These are phyloP conservation scores for Globisporangium parvum DNA, from an alignment of 352 stramenopile species.

Conservation along the genomic window DNA sequence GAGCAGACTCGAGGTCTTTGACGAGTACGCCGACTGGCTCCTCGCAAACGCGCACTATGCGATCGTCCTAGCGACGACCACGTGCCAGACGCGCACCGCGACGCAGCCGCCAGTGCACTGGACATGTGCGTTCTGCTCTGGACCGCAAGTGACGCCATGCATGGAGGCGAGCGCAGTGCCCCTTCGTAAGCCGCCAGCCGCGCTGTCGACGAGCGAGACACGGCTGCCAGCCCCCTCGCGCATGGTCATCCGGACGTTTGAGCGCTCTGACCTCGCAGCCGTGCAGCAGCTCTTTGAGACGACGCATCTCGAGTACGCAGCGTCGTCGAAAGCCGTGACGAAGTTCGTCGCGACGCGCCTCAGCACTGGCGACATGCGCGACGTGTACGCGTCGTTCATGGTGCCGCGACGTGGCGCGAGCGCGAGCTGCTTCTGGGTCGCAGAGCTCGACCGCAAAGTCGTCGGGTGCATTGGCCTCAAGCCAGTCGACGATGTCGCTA, in stretches of 20 bases:
- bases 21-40: conserved; percentile 63
- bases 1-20: conserved; percentile 52
- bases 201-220: background rate
- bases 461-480: conserved; percentile 63
- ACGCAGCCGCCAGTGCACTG: conserved; percentile 16
- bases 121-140: conserved; percentile 20
- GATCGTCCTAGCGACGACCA: conserved; percentile 35
- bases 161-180: conserved; percentile 14
- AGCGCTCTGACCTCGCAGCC: conserved; percentile 25
- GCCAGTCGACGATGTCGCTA: conserved; percentile 5
- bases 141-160: conserved; percentile 16
- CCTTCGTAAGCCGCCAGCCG: background rate
- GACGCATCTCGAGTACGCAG: conserved; percentile 44
- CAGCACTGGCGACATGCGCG: conserved; percentile 41
- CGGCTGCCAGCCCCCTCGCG: background rate
- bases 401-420: background rate
- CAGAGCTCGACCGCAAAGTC: conserved; percentile 27
- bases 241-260: conserved; percentile 44
- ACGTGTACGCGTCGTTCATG: conserved; percentile 42
- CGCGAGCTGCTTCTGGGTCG: conserved; percentile 56
- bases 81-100: too few relatives aligned
- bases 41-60: conserved; percentile 67
- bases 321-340: conserved; percentile 46
- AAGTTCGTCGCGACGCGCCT: conserved; percentile 65
- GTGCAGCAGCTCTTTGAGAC: conserved; percentile 59